Evolutionary conservation across 2,329 filamentous ascomycete species (phyloP).

Genomic region (Salinomyces thailandicus): DNA sequence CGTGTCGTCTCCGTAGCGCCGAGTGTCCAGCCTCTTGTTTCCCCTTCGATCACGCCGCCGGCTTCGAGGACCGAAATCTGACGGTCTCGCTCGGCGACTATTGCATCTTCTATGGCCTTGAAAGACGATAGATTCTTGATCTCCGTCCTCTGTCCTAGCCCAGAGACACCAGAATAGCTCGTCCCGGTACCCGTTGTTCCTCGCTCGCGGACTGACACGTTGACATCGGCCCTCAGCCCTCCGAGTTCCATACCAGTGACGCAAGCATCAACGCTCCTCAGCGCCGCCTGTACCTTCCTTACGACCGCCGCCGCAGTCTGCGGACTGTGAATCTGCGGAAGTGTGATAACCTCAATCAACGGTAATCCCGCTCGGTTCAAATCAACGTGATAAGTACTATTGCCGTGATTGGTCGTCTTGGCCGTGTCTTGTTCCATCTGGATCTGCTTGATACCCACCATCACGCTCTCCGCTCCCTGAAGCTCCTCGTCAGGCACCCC

Average conservation of each 20-base stretch:
- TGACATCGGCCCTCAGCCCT: constrained; percentile 84
- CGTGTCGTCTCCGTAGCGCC: constrained; percentile 71
- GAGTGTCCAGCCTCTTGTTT: constrained; percentile 88
- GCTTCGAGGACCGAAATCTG: constrained; percentile 72
- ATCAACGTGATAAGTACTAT: constrained; percentile 68
- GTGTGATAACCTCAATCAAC: constrained; percentile 88
- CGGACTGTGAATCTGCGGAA: constrained; percentile 78
- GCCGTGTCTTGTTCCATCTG: constrained; percentile 98
- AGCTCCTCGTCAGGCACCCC: constrained; percentile 67
- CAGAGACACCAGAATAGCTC: constrained; percentile 47
- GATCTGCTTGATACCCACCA: constrained; percentile 79
- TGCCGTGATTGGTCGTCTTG: constrained; percentile 74
- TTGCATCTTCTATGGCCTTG: constrained; percentile 89
- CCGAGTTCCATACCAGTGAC: constrained; percentile 89
- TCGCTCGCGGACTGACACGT: constrained; percentile 69
- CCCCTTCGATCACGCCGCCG: constrained; percentile 65
- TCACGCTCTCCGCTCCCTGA: constrained; percentile 53
- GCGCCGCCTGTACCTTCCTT: constrained; percentile 71
- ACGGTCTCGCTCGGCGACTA: constrained; percentile 78
- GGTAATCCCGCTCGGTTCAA: constrained; percentile 89
- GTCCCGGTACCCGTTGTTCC: constrained; percentile 27
- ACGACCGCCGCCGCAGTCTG: constrained; percentile 81
- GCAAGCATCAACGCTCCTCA: constrained; percentile 73
- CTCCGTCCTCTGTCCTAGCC: constrained; percentile 78
- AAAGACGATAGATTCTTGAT: constrained; percentile 96